Percentiles rank a stretch among this genome's conserved stretches.
phyloP scores from a whole-genome alignment of 345 rosid species.

The Abelmoschus esculentus region DNA sequence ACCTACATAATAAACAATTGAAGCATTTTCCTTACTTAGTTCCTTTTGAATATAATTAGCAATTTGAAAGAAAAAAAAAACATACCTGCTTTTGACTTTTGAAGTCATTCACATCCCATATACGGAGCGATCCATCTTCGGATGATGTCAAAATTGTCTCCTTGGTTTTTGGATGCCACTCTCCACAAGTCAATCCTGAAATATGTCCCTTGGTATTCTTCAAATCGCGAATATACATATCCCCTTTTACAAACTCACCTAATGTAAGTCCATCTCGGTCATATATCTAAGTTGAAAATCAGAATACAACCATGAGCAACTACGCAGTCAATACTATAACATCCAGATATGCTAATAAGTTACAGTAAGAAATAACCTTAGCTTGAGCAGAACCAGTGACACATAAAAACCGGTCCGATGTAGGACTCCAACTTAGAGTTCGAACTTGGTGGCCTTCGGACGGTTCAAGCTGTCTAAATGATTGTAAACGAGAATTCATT shows the following conservation, averaged over 20 bases:
- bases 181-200: constrained; percentile 86
- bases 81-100: constrained; percentile 84
- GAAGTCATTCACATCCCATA: constrained; percentile 97
- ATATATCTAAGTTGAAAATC: constrained; percentile 49
- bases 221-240: constrained; percentile 94
- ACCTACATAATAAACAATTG: constrained; percentile 45
- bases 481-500: constrained; percentile 79
- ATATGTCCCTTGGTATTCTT: constrained; percentile 97
- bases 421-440: constrained; percentile 88
- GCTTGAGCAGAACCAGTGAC: constrained; percentile 98
- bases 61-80: neutral
- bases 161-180: constrained; percentile 84
- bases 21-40: constrained; percentile 9
- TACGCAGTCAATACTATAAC: neutral
- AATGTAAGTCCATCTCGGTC: constrained; percentile 95
- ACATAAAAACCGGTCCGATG: constrained; percentile 74
- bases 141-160: constrained; percentile 91
- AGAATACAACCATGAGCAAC: neutral
- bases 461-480: constrained; percentile 92
- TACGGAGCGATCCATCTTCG: constrained; percentile 91
- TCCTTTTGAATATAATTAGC: neutral
- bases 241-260: constrained; percentile 96
- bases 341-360: neutral
- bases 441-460: constrained; percentile 96
- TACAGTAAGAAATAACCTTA: constrained; percentile 41